Conservation (phyloP, 768 basidiomycete species). For the Phaeotremella skinneri region DNA sequence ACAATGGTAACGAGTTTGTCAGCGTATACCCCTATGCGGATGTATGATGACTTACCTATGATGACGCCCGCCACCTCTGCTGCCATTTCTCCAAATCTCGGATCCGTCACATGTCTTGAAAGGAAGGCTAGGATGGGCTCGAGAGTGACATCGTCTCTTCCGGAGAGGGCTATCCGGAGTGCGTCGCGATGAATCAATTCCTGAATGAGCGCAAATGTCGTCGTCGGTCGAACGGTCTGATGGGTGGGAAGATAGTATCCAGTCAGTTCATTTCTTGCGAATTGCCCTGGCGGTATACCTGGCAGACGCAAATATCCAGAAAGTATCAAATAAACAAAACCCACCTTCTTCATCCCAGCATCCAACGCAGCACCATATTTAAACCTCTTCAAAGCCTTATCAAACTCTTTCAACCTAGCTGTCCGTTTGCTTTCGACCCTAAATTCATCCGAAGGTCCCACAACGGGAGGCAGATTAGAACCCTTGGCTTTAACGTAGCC, state of each 20-base stretch:
- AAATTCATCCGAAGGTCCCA: conserved; percentile 68
- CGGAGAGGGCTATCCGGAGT: conserved; percentile 75
- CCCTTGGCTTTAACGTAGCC: conserved; percentile 54
- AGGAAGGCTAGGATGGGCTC: conserved; percentile 87
- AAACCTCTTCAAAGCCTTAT: conserved; percentile 83
- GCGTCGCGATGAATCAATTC: conserved; percentile 92
- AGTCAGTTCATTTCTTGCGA: background rate
- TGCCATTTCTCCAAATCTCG: conserved; percentile 86
- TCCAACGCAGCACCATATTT: conserved; percentile 93
- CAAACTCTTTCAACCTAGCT: conserved; percentile 78
- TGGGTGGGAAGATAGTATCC: background rate
- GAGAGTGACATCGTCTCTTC: conserved; percentile 87
- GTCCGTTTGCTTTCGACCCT: conserved; percentile 69
- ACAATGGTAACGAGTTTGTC: conserved; percentile 1
- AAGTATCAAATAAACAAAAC: conserved; percentile 20
- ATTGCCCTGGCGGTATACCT: conserved; percentile 8
- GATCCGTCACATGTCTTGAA: conserved; percentile 78
- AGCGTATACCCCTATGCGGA: conserved; percentile 10
- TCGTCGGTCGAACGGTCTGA: conserved; percentile 77
- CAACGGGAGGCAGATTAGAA: conserved; percentile 57
- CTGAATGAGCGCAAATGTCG: conserved; percentile 84
- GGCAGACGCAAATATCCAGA: background rate
- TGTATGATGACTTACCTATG: conserved; percentile 63
- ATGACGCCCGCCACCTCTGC: conserved; percentile 75
- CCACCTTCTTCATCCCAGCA: conserved; percentile 78